phyloP scores from a whole-genome alignment of 345 rosid genomes.

The Acer yangbiense region DNA sequence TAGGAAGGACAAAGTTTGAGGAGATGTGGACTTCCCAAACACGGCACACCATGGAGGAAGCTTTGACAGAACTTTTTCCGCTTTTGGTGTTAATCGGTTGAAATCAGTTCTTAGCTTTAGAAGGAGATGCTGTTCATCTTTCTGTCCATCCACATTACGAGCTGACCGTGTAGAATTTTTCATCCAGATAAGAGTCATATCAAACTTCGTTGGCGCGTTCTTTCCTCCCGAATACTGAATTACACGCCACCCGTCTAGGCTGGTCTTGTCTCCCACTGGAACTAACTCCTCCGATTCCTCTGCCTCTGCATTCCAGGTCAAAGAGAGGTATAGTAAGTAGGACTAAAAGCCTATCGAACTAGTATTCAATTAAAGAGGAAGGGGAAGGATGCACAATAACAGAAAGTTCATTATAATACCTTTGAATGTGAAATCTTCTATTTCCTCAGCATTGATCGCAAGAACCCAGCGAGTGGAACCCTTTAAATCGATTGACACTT shows the following conservation, averaged over 20 bases:
- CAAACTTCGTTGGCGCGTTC: conserved; percentile 57
- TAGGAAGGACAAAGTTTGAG: conserved; percentile 64
- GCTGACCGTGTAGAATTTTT: conserved; percentile 29
- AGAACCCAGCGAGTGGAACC: conserved; percentile 84
- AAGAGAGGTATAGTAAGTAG: background rate
- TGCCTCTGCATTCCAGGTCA: conserved; percentile 41
- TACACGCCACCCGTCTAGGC: conserved; percentile 72
- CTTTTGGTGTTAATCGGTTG: conserved; percentile 58
- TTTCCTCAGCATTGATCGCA: conserved; percentile 67
- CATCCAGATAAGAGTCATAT: conserved; percentile 53
- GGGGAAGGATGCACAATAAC: background rate
- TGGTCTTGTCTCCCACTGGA: conserved; percentile 51
- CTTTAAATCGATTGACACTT: conserved; percentile 63
- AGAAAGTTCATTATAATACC: conserved; percentile 33
- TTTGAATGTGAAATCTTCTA: conserved; percentile 72
- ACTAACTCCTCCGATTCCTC: conserved; percentile 56
- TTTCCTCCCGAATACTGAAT: conserved; percentile 89
- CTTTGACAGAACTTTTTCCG: conserved; percentile 45
- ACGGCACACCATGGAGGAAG: conserved; percentile 80
- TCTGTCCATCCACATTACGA: background rate
- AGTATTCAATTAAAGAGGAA: background rate
- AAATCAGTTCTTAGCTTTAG: conserved; percentile 85
- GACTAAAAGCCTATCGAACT: background rate
- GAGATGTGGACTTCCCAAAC: conserved; percentile 89
- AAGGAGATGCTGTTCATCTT: conserved; percentile 40